Percentiles rank a stretch among this genome's conserved stretches.
Evolutionary conservation across 164 flowering plant genomes (phyloP).

Genomic region (Kalanchoe fedtschenkoi): DNA sequence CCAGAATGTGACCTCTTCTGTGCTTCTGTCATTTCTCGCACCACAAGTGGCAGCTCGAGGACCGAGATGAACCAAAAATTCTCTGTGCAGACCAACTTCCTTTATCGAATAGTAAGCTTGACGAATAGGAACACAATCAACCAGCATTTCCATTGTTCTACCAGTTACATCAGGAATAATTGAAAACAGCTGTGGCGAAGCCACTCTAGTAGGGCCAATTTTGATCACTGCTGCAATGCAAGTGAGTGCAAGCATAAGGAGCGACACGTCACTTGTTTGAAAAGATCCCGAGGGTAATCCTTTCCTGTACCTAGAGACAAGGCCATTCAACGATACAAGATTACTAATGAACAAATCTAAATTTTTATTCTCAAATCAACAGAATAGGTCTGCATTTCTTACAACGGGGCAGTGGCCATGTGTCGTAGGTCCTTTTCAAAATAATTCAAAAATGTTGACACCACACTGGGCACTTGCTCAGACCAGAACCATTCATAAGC

Average conservation of each 20-base stretch:
- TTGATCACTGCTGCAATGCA: constrained; percentile 72
- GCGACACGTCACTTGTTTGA: constrained; percentile 52
- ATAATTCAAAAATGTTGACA: constrained; percentile 58
- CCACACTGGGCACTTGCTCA: constrained; percentile 66
- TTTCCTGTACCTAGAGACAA: constrained; percentile 34
- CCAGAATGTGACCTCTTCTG: constrained; percentile 85
- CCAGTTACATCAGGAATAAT: constrained; percentile 73
- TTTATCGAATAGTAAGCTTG: constrained; percentile 61
- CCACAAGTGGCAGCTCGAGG: constrained; percentile 76
- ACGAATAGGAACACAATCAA: constrained; percentile 53
- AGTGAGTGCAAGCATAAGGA: constrained; percentile 72
- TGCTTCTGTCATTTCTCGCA: constrained; percentile 37
- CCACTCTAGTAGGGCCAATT: constrained; percentile 90
- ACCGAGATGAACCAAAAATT: constrained; percentile 85
- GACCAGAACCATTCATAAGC: constrained; percentile 90
- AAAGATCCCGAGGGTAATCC: constrained; percentile 29
- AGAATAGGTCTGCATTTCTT: constrained; percentile 20
- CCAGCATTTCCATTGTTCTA: constrained; percentile 86
- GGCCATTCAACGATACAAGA: constrained; percentile 7
- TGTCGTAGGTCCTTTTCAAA: constrained; percentile 70
- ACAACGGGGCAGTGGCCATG: constrained; percentile 66
- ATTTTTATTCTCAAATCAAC: constrained; percentile 1
- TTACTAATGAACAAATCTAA: constrained; percentile 4
- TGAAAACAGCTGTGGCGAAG: constrained; percentile 76
- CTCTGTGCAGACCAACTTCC: constrained; percentile 78